Base-by-base conservation (phyloP, 2,329 filamentous ascomycete genomes). In the Colletotrichum neosansevieriae region DNA sequence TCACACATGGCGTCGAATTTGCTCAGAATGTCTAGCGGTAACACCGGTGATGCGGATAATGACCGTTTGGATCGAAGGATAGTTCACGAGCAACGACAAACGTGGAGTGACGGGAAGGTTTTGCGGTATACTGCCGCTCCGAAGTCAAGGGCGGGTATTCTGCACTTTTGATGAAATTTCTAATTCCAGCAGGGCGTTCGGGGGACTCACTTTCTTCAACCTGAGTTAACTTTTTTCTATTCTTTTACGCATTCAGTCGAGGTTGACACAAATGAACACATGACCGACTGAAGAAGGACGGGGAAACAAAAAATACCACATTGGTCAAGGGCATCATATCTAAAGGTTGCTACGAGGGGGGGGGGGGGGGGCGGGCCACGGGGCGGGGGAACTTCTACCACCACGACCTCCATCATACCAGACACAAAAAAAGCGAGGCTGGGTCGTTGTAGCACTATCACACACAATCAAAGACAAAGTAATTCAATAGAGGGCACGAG, bases 201-300 rank as follows among this genome's bases (percentile, higher is more conserved):
- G 67, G 67, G 67, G 57, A 53, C 21, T 45, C 17, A 12, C 19
- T 50, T 34, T 45, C 60, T 70, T 47, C 44, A 51, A 51, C 19
- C 42, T 42, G 42, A 32, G 29, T 29, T 21, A 47, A 21, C 57
- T 60, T 54, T 49, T 56, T 40, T 45, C 49, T 62, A 59, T 42
- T 19, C 4, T 51, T 40, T 24, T 24, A 50, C 56, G 56, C 58
- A 69, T 60, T 69, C 61, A 57, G 58, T 68, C 64, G 59, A 58
- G 63, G 63, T 70, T 70, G 58, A 32, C 64, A 68, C 64, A 68
- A 64, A 40, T 51, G 58, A 58, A 68, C 60, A 68, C 60, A 70
- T 59, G 64, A 70, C 59, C 58, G 54, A 68, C 68, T 63, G 68
- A 67, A 58, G 49, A 56, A 56, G 47, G 42, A 56, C 42, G 63